These are phyloP conservation scores for Podila epicladia DNA, from an alignment of 192 early-diverging fungal species.

Conservation along the genomic window DNA sequence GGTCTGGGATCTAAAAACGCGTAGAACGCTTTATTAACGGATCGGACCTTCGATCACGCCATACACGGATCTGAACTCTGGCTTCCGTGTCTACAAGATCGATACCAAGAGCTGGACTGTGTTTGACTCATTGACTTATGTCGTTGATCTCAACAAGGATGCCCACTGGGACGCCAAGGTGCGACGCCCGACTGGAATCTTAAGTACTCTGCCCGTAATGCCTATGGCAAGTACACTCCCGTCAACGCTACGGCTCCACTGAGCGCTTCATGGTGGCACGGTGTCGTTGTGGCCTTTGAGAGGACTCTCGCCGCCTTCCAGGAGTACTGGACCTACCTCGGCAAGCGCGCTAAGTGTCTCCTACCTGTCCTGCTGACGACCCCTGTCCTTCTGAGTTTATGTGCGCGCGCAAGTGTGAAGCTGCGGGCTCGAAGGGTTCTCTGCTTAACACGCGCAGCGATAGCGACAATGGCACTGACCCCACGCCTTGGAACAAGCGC, in stretches of 20 bases:
- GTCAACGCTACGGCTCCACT: slow-evolving; percentile 20
- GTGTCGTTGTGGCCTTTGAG: slow-evolving; percentile 56
- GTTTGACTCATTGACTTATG: slow-evolving; percentile 61
- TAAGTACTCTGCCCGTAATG: slow-evolving; percentile 58
- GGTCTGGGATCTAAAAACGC: slow-evolving; percentile 24
- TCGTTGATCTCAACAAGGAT: slow-evolving; percentile 56
- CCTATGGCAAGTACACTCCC: slow-evolving; percentile 46
- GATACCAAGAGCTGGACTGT: slow-evolving; percentile 63
- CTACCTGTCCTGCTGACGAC: slow-evolving; percentile 8
- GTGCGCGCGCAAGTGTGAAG: slow-evolving; percentile 35
- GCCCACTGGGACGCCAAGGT: slow-evolving; percentile 42
- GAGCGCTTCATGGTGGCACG: slow-evolving; percentile 59
- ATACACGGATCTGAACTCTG: slow-evolving; percentile 57
- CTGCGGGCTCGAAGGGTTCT: slow-evolving; percentile 3
- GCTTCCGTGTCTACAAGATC: slow-evolving; percentile 66
- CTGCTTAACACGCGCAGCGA: no score
- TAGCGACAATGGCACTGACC: no score
- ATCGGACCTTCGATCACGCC: slow-evolving; percentile 62
- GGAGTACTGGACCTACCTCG: slow-evolving; percentile 50
- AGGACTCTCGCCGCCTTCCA: slow-evolving; percentile 44
- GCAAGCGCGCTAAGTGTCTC: slow-evolving; percentile 40
- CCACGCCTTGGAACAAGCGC: slow-evolving; percentile 21
- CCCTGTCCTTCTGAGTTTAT: not conserved
- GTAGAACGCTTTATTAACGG: slow-evolving; percentile 55
- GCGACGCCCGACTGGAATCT: slow-evolving; percentile 57